A percentile compares a stretch with the other conserved stretches of the same genome.
Conservation (phyloP, 1,284 basidiomycete genomes). For the Grifola frondosa region DNA sequence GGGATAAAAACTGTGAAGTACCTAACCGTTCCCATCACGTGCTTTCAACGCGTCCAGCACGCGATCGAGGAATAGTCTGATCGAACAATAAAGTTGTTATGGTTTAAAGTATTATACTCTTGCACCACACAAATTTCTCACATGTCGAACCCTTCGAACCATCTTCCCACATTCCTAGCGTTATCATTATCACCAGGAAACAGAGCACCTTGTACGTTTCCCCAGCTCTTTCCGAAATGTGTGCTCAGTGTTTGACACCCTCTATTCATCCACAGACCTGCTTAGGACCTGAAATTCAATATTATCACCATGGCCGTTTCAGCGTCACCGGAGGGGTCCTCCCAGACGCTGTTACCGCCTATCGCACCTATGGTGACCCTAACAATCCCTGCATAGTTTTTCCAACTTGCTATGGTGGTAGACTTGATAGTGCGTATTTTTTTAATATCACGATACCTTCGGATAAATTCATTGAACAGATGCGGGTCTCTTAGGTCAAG, state of each 20-base stretch:
- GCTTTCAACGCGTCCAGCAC: too few species aligned
- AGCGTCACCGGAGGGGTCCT: conserved; percentile 32
- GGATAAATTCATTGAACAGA: conserved; percentile 12
- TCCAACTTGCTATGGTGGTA: conserved; percentile 36
- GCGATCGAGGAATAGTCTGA: too few species aligned
- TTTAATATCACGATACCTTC: not conserved
- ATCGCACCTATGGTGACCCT: conserved; percentile 36
- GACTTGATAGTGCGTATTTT: conserved; percentile 32
- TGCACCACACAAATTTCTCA: too few species aligned
- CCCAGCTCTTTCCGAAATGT: too few species aligned
- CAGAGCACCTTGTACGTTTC: too few species aligned
- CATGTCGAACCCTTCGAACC: too few species aligned
- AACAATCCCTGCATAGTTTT: conserved; percentile 37
- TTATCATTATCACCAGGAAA: not conserved
- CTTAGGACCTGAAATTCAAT: conserved; percentile 33
- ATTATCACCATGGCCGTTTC: conserved; percentile 38
- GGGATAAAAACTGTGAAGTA: conserved; percentile 34
- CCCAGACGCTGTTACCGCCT: conserved; percentile 35
- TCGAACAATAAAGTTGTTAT: too few species aligned
- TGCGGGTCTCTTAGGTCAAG: conserved; percentile 40
- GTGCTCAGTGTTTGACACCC: not conserved
- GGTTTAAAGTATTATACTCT: too few species aligned
- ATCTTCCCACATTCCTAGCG: too few species aligned
- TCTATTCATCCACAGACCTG: not conserved
- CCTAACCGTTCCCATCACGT: conserved; percentile 22